Base-by-base conservation (phyloP, 2,329 filamentous ascomycete genomes). In the Cadophora sp. region DNA sequence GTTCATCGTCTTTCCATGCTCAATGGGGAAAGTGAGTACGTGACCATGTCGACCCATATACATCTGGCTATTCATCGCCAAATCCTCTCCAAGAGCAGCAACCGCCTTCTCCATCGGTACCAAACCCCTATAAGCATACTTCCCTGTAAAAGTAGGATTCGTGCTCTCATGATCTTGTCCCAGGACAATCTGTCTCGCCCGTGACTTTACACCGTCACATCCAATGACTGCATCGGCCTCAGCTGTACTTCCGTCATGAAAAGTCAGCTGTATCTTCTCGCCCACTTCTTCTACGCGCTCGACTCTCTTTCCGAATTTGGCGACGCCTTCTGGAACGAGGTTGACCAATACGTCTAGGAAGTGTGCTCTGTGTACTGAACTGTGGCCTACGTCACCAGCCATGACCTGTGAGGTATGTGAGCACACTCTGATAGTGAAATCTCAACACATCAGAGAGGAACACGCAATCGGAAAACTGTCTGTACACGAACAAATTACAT, bases 161-260 rank as follows among this genome's bases (percentile, higher is more conserved):
- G 65, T 65, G 48, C 40, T 63, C 29, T 64, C 64, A 58, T 75
- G 69, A 51, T 73, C 61, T 2, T 80, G 75, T 0, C 84, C 86
- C 2, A 90, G 79, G 5, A 91, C 76, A 16, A 86, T 75, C 34
- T 83, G 75, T 8, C 89, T 81, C 2, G 85, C 81, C 3, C 81
- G 79, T 0, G 86, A 88, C 74, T 87, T 87, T 73, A 91, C 88
- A 0, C 89, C 89, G 76, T 91, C 89, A 74, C 87, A 89, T 5
- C 86, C 88, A 66, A 91, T 80, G 0, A 88, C 84, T 1, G 81
- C 80, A 68, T 80, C 80, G 34, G 83, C 83, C 29, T 79, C 73
- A 0, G 79, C 83, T 0, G 73, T 77, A 0, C 77, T 80, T 0
- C 83, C 83, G 74, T 87, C 84, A 1, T 76, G 71, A 66, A 87